These are phyloP conservation scores for Phoenix dactylifera DNA, from an alignment of 176 grass and related monocot genomes.

Conservation along the genomic window DNA sequence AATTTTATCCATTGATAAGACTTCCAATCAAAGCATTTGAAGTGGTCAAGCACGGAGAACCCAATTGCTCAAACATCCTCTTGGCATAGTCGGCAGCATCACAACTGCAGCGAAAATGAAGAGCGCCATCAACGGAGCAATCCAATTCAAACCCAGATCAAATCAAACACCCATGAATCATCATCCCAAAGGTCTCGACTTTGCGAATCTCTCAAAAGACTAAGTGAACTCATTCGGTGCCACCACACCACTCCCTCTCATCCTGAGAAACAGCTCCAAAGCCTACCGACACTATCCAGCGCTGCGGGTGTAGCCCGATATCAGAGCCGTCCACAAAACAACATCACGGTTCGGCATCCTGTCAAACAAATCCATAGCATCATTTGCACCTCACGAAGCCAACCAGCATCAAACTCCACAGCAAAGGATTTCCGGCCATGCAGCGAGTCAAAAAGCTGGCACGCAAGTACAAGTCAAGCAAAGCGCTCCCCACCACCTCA, in stretches of 20 bases:
- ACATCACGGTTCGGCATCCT: conserved; percentile 31
- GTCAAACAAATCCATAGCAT: conserved; percentile 28
- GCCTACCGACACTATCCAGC: conserved; percentile 1
- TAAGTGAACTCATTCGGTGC: conserved; percentile 39
- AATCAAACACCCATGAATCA: conserved; percentile 34
- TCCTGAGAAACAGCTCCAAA: conserved; percentile 26
- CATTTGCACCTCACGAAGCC: conserved; percentile 37
- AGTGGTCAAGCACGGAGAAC: conserved; percentile 29
- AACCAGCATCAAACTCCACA: conserved; percentile 48
- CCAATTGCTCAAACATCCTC: conserved; percentile 21
- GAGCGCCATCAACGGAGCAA: conserved; percentile 34
- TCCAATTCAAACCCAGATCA: conserved; percentile 23
- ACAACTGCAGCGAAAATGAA: conserved; percentile 39
- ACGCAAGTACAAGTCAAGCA: conserved; percentile 32
- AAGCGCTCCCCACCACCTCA: conserved; percentile 18
- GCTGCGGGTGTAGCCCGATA: conserved; percentile 23
- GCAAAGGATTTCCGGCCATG: conserved; percentile 22
- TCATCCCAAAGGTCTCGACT: conserved; percentile 26
- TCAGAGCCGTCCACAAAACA: conserved; percentile 32
- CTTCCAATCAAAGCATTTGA: conserved; percentile 38
- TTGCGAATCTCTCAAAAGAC: conserved; percentile 31
- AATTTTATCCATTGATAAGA: conserved; percentile 22
- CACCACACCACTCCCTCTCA: conserved; percentile 1
- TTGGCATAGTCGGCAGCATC: conserved; percentile 31
- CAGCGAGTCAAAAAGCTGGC: conserved; percentile 15